These are phyloP conservation scores for Amesomyces nigricolor DNA, from an alignment of 2,329 filamentous ascomycete species.

Conservation along the genomic window DNA sequence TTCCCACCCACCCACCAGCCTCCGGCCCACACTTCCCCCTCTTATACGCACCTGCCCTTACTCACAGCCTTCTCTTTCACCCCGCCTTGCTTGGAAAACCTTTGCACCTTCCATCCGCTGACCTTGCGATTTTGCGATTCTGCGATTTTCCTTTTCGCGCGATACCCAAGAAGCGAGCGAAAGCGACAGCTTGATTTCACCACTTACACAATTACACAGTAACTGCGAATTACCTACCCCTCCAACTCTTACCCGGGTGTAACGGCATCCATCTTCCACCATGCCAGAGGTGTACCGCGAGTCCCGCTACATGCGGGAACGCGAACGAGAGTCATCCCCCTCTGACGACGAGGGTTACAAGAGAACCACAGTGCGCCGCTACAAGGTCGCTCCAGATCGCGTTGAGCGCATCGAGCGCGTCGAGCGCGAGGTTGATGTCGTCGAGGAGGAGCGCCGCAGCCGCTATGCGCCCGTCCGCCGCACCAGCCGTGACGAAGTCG, in stretches of 20 bases:
- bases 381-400: conserved; percentile 43
- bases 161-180: conserved; percentile 7
- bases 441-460: conserved; percentile 43
- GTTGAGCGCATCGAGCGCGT: conserved; percentile 39
- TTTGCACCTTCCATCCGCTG: conserved; percentile 4
- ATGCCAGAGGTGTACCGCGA: conserved; percentile 34
- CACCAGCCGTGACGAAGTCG: conserved; percentile 35
- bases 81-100: conserved; percentile 14
- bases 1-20: conserved; percentile 5
- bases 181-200: neutral
- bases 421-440: conserved; percentile 34
- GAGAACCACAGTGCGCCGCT: conserved; percentile 46
- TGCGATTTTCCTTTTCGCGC: neutral
- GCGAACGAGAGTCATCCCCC: conserved; percentile 31
- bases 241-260: conserved; percentile 10
- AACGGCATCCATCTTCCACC: conserved; percentile 13
- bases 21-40: conserved; percentile 14
- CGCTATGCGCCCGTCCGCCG: conserved; percentile 36
- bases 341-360: conserved; percentile 43
- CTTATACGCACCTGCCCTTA: conserved; percentile 8
- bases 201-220: neutral
- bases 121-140: conserved; percentile 4
- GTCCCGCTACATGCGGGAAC: conserved; percentile 31
- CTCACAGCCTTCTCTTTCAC: conserved; percentile 16
- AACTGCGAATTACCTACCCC: neutral